Evolutionary conservation across 768 basidiomycete species (phyloP), one percentile per base, ranked within the genome.

Genomic region (Hericium coralloides): DNA sequence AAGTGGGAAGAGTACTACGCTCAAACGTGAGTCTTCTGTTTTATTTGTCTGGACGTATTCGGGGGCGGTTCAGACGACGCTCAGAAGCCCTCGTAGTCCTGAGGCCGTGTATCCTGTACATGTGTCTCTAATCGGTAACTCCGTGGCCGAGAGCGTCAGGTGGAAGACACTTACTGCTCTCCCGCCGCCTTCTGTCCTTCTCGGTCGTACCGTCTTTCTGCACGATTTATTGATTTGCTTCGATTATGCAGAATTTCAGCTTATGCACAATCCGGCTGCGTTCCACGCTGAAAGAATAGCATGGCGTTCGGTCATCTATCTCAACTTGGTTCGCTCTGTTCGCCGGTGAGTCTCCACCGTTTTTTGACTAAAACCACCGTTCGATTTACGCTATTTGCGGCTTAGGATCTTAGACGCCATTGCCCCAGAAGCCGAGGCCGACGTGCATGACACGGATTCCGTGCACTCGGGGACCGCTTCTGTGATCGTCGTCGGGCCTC

Each of bases 301-400:
- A 25, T 93, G 90, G 90, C 82, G 90, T 53, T 80, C 87, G 52
- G 89, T 93, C 63, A 87, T 93, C 65, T 93, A 92, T 72, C 79
- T 92, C 59, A 93, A 93, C 70, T 77, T 93, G 60, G 86, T 92
- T 58, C 84, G 85, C 67, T 92, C 90, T 59, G 73, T 92, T 64
- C 83, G 84, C 65, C 81, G 85, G 85, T 84, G 67, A 60, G 76
- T 69, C 47, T 43, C 12, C 15, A 22, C 53, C 57, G 22, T 49
- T 56, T 36, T 31, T 58, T 25, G 65, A 23, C 17, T n/a, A 50
- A 7, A 20, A 25, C 26, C 23, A 45, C 22, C 22, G 43, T 7
- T 31, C 25, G 15, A 2, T 26, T 47, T 45, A 20, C 51, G 12
- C 61, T 49, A 12, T 38, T 39, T n/a, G 23, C 49, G 43, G 54